Evolutionary conservation across 2,329 filamentous ascomycete species (phyloP), one percentile per base, ranked within the genome.

Genomic region (Trichoderma hamatum): DNA sequence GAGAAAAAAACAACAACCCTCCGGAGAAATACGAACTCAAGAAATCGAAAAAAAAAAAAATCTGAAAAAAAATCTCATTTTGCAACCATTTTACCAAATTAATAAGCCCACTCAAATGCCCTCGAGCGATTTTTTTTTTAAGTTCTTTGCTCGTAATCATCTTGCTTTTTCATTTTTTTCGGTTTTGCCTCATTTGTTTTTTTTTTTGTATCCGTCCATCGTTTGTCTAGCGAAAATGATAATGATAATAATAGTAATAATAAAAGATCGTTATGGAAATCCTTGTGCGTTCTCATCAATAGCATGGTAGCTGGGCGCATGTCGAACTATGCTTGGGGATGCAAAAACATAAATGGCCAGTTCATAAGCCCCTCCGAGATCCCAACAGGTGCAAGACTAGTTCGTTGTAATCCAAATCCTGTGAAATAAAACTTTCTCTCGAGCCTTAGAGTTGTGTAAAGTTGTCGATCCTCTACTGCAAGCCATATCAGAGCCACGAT

Each of bases 321-420:
- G 34, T 52, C 28, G 39, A 59, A 61, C 67, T 49, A 59, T 66
- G 43, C 52, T 66, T 55, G 54, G 67, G 55, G 54, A 56, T 54
- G 59, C 39, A 43, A 64, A 59, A 69, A 58, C 32, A 69, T 68
- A 59, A n/a, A 49, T 32, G 39, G 60, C 39, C 52, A 52, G 26
- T 30, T 52, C 49, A 58, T 55, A 19, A 32, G 34, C 54, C 67
- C 52, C 39, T 49, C 60, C 21, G 52, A 69, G 67, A 64, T 51
- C 52, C 30, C 58, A 69, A 59, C 52, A 49, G 52, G 43, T 36
- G 59, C 54, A 69, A 52, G 69, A 64, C 51, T 61, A 64, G 70
- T 55, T 55, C 70, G 19, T 68, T 71, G 69, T 60, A 72, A 72
- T 63, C 56, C 51, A 59, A 64, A 28, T 63, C 59, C 63, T 59